Base-by-base conservation (phyloP, 2,329 filamentous ascomycete species). In the Bipolaris oryzae region DNA sequence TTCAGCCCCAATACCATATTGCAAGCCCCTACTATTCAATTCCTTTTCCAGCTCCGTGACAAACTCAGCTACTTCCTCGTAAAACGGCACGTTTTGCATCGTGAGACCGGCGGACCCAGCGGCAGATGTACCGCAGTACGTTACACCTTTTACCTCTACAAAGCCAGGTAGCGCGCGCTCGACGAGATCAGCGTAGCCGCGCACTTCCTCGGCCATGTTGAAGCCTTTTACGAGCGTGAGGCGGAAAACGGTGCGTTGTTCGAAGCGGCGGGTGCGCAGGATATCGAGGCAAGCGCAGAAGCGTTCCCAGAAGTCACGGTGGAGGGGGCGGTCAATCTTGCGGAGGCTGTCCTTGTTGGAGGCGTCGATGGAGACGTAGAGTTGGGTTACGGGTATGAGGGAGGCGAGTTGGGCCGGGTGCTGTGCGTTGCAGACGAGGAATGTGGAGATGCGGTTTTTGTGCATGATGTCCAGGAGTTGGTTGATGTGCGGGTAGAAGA, bases 1-100 rank as follows among this genome's bases (percentile, higher is more conserved):
- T 78, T 98, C 95, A 1, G 94, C 95, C 0, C 91, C 94, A 66
- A 98, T 94, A 16, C 94, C 94, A 69, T 98, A 98, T 1, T 82
- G 82, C 6, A 98, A 81, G 0, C 91, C 91, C 38, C 91, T 84
- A 48, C 82, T 82, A 35, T 82, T 79, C 11, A 98, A 81, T 58
- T 89, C 88, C 33, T 79, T 78, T 61, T 93, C 87, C 0, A 97
- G 83, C 0, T 89, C 88, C 37, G 85, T 83, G 9, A 96, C 92
- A 71, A 97, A 98, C 2, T 88, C 86, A 34, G 85, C 85, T 2
- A 97, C 90, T 56, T 97, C 94, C 74, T 90, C 89, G 78, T 97
- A 98, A 72, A 96, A 98, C 0, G 94, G 94, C 9, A 98, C 95
- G 72, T 98, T 98, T 69, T 91, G 87, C 94, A 98, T 98, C n/a